Conservation (phyloP, 176 grass and related monocot species). For the Zoysia pacifica region DNA sequence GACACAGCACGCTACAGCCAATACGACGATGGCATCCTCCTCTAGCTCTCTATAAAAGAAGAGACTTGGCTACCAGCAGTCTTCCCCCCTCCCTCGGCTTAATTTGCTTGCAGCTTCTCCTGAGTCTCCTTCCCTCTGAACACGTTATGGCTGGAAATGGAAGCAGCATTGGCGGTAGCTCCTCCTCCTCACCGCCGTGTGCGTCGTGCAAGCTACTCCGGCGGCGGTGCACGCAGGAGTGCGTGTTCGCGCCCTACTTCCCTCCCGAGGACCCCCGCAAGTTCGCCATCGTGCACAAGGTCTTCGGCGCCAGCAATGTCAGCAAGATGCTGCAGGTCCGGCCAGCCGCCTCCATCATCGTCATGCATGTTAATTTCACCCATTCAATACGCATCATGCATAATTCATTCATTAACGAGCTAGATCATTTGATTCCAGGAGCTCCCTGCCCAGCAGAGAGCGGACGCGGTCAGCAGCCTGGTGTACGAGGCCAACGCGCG, state of each 20-base stretch:
- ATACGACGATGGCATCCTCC: neutral
- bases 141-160: neutral
- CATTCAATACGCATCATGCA: too few species aligned
- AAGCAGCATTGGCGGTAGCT: neutral
- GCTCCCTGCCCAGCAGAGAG: conserved; percentile 57
- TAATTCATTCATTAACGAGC: neutral
- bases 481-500: conserved; percentile 84
- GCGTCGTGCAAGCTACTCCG: conserved; percentile 52
- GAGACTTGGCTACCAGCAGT: conserved; percentile 1
- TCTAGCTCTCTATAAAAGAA: conserved; percentile 29
- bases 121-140: too few species aligned
- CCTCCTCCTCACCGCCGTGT: conserved; percentile 2
- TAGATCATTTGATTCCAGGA: conserved; percentile 36
- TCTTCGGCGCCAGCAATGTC: conserved; percentile 91
- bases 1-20: neutral
- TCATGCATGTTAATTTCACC: too few species aligned
- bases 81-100: neutral
- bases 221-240: conserved; percentile 58
- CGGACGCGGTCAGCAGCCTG: conserved; percentile 74
- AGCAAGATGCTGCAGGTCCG: conserved; percentile 86
- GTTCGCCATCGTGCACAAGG: conserved; percentile 76
- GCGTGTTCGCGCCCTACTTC: conserved; percentile 61
- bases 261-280: conserved; percentile 64
- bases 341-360: too few species aligned
- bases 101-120: too few species aligned